Conservation (phyloP, 2,329 filamentous ascomycete species). For the Neospermospora avenae region DNA sequence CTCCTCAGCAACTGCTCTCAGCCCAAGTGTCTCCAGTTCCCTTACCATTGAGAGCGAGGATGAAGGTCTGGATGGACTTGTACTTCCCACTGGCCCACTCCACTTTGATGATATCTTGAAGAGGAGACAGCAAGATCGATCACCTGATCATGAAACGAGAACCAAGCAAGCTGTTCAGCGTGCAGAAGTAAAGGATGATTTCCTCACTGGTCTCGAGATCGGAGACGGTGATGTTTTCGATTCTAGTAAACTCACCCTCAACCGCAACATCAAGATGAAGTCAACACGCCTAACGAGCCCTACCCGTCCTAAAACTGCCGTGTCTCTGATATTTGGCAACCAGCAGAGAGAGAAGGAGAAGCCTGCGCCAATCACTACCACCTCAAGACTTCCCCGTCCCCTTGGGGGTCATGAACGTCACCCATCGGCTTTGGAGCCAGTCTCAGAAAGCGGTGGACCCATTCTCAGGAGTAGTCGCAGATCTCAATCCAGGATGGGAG, state of each 20-base stretch:
- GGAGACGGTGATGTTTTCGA: constrained; percentile 80
- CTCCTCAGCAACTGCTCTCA: constrained; percentile 84
- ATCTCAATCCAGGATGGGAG: constrained; percentile 64
- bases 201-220: constrained; percentile 82
- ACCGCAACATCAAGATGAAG: constrained; percentile 90
- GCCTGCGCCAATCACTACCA: constrained; percentile 37
- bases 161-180: constrained; percentile 36
- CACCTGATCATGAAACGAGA: constrained; percentile 47
- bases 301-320: constrained; percentile 67
- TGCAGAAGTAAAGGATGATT: constrained; percentile 59
- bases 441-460: constrained; percentile 82
- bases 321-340: constrained; percentile 89
- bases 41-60: constrained; percentile 92
- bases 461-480: constrained; percentile 57
- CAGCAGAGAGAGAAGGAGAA: constrained; percentile 47
- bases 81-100: constrained; percentile 78
- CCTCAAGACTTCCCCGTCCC: constrained; percentile 77
- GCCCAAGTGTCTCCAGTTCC: constrained; percentile 88
- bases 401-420: constrained; percentile 64
- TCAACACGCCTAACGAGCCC: constrained; percentile 66
- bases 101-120: constrained; percentile 78
- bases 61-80: constrained; percentile 84
- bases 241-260: constrained; percentile 75
- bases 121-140: constrained; percentile 61
- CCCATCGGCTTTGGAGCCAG: constrained; percentile 79